Evolutionary conservation across 257 asterid genomes (phyloP).

Genomic region (Fraxinus excelsior): DNA sequence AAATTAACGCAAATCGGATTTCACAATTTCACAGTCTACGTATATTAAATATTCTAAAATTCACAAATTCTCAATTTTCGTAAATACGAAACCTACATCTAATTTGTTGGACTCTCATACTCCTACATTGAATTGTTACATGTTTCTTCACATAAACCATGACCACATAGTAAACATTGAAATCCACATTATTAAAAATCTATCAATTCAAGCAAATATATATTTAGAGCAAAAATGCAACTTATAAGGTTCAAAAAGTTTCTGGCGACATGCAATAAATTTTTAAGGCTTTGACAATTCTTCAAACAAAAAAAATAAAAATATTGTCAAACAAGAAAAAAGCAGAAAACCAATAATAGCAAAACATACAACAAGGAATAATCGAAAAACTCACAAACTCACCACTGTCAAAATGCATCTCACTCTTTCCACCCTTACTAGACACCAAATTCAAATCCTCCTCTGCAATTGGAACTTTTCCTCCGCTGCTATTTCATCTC

Average conservation of each 20-base stretch:
- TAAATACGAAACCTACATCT: background rate
- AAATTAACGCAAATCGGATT: too few relatives aligned
- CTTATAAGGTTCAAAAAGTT: background rate
- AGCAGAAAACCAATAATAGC: background rate
- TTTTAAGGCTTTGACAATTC: background rate
- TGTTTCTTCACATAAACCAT: background rate
- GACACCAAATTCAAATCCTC: constrained; percentile 33
- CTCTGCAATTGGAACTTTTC: constrained; percentile 24
- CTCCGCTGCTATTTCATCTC: constrained; percentile 23
- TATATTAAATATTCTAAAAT: too few relatives aligned
- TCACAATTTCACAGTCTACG: too few relatives aligned
- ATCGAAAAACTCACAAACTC: constrained; percentile 25
- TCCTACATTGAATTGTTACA: background rate
- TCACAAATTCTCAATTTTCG: too few relatives aligned
- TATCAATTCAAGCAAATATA: background rate
- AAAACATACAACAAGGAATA: background rate
- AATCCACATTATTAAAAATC: background rate
- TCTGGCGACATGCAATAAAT: background rate
- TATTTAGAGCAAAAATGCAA: background rate
- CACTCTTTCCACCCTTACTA: constrained; percentile 37
- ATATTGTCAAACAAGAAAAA: background rate
- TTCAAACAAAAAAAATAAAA: background rate
- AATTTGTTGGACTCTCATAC: background rate
- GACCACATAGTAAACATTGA: background rate
- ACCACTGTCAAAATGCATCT: constrained; percentile 51